These are phyloP conservation scores for Pichia insulana DNA, from an alignment of 805 yeast genomes.

Conservation along the genomic window DNA sequence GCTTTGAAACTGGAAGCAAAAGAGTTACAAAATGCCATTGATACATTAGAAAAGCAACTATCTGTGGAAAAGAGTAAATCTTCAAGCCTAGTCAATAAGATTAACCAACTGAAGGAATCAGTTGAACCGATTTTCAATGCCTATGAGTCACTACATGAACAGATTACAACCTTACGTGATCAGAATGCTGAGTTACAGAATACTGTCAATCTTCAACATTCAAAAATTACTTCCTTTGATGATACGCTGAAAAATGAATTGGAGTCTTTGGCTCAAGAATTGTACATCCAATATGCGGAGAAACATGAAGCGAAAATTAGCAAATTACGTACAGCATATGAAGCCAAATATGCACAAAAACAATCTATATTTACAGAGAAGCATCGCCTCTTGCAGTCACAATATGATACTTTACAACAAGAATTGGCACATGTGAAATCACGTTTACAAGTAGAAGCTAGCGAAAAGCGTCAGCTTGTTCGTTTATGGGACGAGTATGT, in stretches of 20 bases:
- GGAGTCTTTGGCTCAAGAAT: constrained; percentile 57
- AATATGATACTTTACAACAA: constrained; percentile 29
- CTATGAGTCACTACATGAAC: not conserved
- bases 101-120: constrained; percentile 1
- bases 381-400: constrained; percentile 12
- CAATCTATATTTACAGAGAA: constrained; percentile 23
- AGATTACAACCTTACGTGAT: not conserved
- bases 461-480: constrained; percentile 51
- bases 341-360: constrained; percentile 41
- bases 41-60: constrained; percentile 3
- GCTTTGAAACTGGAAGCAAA: constrained; percentile 3
- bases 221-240: constrained; percentile 31
- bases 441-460: constrained; percentile 40
- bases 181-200: constrained; percentile 2
- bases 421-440: constrained; percentile 45
- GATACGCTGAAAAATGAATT: constrained; percentile 44
- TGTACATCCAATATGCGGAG: constrained; percentile 65
- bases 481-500: constrained; percentile 34
- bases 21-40: not conserved
- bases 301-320: constrained; percentile 70
- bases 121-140: not conserved
- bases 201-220: constrained; percentile 11
- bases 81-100: not conserved
- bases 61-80: constrained; percentile 5
- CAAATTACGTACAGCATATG: constrained; percentile 50